Evolutionary conservation across 2,329 filamentous ascomycete genomes (phyloP).

Genomic region (Sclerotinia sclerotiorum): DNA sequence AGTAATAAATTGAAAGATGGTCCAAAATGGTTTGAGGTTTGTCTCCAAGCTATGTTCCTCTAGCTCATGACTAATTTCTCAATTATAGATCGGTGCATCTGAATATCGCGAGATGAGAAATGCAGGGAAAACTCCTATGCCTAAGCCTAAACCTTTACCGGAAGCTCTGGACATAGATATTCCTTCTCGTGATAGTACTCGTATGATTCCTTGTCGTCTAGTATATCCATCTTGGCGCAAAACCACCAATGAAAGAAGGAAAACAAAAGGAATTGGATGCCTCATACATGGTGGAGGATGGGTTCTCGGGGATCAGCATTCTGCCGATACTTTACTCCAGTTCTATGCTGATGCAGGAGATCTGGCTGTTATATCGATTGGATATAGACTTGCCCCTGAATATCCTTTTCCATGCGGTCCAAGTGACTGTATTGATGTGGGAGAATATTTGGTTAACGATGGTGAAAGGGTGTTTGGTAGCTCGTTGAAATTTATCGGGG

Average conservation of each 20-base stretch:
- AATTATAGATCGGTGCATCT: constrained; percentile 50
- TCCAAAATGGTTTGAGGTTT: constrained; percentile 54
- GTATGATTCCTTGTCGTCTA: constrained; percentile 51
- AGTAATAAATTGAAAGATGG: constrained; percentile 37
- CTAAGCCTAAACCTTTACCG: constrained; percentile 48
- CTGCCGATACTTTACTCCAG: constrained; percentile 45
- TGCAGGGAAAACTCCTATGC: constrained; percentile 53
- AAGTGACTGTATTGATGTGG: constrained; percentile 59
- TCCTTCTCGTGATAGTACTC: constrained; percentile 52
- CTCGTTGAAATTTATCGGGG: constrained; percentile 47
- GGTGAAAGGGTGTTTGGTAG: constrained; percentile 46
- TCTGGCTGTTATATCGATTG: constrained; percentile 54
- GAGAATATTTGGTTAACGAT: constrained; percentile 52
- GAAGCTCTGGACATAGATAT: constrained; percentile 49
- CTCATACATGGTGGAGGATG: constrained; percentile 54
- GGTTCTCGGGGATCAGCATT: constrained; percentile 35
- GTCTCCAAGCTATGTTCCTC: neutral
- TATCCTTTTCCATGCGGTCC: constrained; percentile 54
- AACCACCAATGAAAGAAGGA: constrained; percentile 49
- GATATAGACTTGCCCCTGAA: constrained; percentile 61
- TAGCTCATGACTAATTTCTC: neutral
- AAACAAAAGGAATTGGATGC: constrained; percentile 50
- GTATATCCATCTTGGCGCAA: constrained; percentile 30
- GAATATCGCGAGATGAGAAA: constrained; percentile 55
- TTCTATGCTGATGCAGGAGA: constrained; percentile 50